Percentiles rank a stretch among this genome's conserved stretches.
Evolutionary conservation across 2,329 filamentous ascomycete species (phyloP).

Genomic region (Coniochaeta prunicola): DNA sequence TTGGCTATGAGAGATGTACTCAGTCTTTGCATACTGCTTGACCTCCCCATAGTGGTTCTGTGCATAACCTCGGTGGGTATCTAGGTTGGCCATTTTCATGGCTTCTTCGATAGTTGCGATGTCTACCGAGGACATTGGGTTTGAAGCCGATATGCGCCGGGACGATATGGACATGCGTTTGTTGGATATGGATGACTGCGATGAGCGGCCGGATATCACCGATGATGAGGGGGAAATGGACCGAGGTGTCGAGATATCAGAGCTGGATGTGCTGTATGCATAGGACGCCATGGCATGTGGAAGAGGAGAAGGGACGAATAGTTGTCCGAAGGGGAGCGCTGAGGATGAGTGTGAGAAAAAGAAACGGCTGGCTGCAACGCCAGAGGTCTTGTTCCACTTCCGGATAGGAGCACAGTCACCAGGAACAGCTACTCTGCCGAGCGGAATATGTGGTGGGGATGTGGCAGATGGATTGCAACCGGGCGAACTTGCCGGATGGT

Average conservation of each 20-base stretch:
- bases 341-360: slow-evolving; percentile 2
- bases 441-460: neutral
- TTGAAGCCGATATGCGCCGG: slow-evolving; percentile 43
- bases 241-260: slow-evolving; percentile 47
- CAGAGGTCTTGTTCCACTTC: neutral
- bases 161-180: slow-evolving; percentile 42
- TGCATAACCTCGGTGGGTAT: slow-evolving; percentile 53
- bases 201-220: slow-evolving; percentile 38
- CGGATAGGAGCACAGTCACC: neutral
- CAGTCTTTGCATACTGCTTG: slow-evolving; percentile 43
- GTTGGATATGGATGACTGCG: slow-evolving; percentile 43
- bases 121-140: slow-evolving; percentile 51
- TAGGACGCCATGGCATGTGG: slow-evolving; percentile 33
- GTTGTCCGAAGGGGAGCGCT: slow-evolving; percentile 5
- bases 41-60: slow-evolving; percentile 50
- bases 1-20: slow-evolving; percentile 43
- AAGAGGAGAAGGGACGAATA: slow-evolving; percentile 7
- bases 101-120: slow-evolving; percentile 48
- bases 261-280: slow-evolving; percentile 35
- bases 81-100: slow-evolving; percentile 53
- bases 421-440: neutral
- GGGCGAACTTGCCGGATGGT: neutral
- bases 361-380: slow-evolving; percentile 4
- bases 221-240: slow-evolving; percentile 45
- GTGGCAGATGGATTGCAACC: neutral